Evolutionary conservation across 2,329 filamentous ascomycete species (phyloP), one percentile per base, ranked within the genome.

Genomic region (Apiospora aurea): DNA sequence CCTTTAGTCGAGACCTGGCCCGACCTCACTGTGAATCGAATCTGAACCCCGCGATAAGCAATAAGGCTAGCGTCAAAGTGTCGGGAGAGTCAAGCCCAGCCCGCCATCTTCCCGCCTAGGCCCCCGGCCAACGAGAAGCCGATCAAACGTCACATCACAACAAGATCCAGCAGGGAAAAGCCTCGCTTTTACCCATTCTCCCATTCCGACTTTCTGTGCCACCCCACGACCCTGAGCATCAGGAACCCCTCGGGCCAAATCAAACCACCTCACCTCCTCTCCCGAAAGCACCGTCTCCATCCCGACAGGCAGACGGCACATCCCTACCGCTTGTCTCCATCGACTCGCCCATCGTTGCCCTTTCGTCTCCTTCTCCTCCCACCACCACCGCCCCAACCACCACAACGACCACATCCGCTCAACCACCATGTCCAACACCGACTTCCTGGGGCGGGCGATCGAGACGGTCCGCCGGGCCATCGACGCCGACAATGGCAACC

Each of bases 391-490:
- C 26, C 26, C 61, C 61, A 18, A 16, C 61, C 26, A 44, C 41
- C 5, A 16, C n/a, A 44, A 44, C 38, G 13, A 18, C 24, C 61
- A 4, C 7, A 24, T 18, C 51, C 72, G 41, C 41, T 43, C 41
- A 43, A 43, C 79, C 84, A 86, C 79, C 78, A 98, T 98, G 95
- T 97, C 95, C 77, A 95, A 95, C 82, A 97, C 94, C 83, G 96
- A 99, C 86, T 99, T 98, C 82, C 91, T 98, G 79, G 95, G 95
- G 80, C 94, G 96, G 79, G 96, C 96, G 79, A 98, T 98, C 86
- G 94, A 97, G 80, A 92, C 94, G 83, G 96, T 99, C 79, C 97
- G 97, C 85, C 97, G 97, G 84, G 96, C 96, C 77, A 98, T 99
- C 86, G 95, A 97, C 82, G 92, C 93, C 78, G 96, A 99, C 86